Conservation (phyloP, 2,329 filamentous ascomycete genomes). For the Fusarium nygamai region DNA sequence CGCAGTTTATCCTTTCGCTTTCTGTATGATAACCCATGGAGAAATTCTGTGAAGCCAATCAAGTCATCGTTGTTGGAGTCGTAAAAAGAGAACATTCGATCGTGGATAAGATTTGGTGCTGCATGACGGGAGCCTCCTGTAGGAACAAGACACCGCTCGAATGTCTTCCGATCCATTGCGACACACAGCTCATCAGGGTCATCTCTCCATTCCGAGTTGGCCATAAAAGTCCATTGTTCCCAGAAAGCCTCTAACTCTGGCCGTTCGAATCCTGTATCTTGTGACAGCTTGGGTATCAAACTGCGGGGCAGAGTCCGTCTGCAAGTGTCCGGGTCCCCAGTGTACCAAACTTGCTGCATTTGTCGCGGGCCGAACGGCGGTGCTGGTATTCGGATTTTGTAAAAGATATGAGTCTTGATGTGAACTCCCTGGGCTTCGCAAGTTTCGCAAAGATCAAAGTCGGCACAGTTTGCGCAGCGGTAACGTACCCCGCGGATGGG, state of each 20-base stretch:
- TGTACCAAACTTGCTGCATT: conserved; percentile 86
- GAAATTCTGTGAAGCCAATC: conserved; percentile 92
- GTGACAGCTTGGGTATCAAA: conserved; percentile 74
- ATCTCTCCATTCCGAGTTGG: conserved; percentile 82
- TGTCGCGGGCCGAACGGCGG: conserved; percentile 85
- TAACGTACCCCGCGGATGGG: conserved; percentile 94
- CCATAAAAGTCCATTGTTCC: conserved; percentile 97
- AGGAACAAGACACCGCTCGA: conserved; percentile 89
- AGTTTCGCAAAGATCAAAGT: conserved; percentile 94
- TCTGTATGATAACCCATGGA: conserved; percentile 80
- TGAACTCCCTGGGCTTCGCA: conserved; percentile 85
- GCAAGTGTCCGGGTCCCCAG: conserved; percentile 81
- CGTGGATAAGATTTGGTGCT: conserved; percentile 89
- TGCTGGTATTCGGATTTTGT: conserved; percentile 91
- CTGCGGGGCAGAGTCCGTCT: conserved; percentile 72
- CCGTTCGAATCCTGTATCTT: conserved; percentile 81
- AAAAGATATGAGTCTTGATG: conserved; percentile 93
- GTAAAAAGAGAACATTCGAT: conserved; percentile 97
- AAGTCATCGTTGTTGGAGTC: conserved; percentile 89
- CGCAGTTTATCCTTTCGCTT: conserved; percentile 75
- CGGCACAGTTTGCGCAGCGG: conserved; percentile 93
- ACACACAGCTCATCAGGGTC: conserved; percentile 81
- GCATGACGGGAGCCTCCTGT: conserved; percentile 82
- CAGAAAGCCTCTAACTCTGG: conserved; percentile 92
- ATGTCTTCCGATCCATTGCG: conserved; percentile 92